These are phyloP conservation scores for Hericium erinaceus DNA, from an alignment of 768 basidiomycete genomes.

Conservation along the genomic window DNA sequence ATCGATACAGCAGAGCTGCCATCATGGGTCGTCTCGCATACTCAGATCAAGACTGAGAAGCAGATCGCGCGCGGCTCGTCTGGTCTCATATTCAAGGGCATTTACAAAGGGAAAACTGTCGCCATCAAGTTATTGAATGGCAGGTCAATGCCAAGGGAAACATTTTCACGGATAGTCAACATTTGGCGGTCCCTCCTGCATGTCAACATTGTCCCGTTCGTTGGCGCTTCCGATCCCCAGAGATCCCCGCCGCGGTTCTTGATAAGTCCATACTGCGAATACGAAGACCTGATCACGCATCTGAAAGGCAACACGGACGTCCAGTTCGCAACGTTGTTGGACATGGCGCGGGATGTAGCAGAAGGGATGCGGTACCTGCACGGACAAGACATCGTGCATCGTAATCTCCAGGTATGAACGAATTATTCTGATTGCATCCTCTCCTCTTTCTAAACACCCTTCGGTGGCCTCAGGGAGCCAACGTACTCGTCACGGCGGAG, in stretches of 20 bases:
- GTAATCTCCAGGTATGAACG: not conserved
- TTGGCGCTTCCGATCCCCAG: not conserved
- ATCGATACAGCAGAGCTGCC: too few relatives aligned
- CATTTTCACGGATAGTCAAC: not conserved
- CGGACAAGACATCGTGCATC: not conserved
- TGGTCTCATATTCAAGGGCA: too few relatives aligned
- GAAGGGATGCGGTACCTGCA: not conserved
- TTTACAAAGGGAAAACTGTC: not conserved
- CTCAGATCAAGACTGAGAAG: too few relatives aligned
- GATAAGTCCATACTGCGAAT: not conserved
- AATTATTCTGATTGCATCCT: too few relatives aligned
- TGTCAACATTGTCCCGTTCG: not conserved
- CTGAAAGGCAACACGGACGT: not conserved
- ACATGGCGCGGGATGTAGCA: not conserved
- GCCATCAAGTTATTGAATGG: not conserved
- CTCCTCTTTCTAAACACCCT: too few relatives aligned
- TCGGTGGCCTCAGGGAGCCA: not conserved
- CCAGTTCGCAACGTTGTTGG: not conserved
- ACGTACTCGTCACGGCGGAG: not conserved
- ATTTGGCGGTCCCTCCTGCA: not conserved
- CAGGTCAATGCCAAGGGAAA: not conserved
- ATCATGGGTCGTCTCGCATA: too few relatives aligned
- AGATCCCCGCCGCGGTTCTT: not conserved
- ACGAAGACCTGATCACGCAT: not conserved
- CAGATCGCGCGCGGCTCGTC: too few relatives aligned